Conservation (phyloP, 129 eudicot genomes). For the Lactuca sativa region DNA sequence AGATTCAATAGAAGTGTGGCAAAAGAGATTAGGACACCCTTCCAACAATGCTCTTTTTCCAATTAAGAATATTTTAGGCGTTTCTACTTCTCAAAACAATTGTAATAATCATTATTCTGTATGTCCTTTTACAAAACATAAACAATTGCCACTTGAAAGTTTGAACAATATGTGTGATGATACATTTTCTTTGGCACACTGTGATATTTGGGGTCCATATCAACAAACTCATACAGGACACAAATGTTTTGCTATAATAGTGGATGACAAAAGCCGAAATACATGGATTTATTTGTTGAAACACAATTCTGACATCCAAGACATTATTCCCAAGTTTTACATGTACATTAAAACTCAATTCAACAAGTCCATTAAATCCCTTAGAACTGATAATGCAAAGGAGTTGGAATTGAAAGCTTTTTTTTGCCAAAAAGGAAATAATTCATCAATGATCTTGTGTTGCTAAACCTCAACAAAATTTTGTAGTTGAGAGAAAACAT, state of each 20-base stretch:
- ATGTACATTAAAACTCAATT: neutral
- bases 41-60: neutral
- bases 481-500: too few relatives aligned
- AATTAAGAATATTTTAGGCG: neutral
- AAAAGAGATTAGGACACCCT: neutral
- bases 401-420: neutral
- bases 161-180: neutral
- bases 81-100: neutral
- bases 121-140: neutral
- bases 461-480: neutral
- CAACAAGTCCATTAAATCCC: neutral
- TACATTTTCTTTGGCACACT: neutral
- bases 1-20: neutral
- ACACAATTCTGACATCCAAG: neutral
- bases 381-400: neutral
- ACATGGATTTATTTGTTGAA: too few relatives aligned
- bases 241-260: neutral
- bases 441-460: conserved; percentile 1
- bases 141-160: neutral
- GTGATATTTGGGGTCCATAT: too few relatives aligned
- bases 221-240: neutral
- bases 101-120: neutral
- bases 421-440: neutral
- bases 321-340: neutral
- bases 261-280: neutral